phyloP scores from a whole-genome alignment of 345 rosid genomes.

The Diplotaxis tenuifolia region DNA sequence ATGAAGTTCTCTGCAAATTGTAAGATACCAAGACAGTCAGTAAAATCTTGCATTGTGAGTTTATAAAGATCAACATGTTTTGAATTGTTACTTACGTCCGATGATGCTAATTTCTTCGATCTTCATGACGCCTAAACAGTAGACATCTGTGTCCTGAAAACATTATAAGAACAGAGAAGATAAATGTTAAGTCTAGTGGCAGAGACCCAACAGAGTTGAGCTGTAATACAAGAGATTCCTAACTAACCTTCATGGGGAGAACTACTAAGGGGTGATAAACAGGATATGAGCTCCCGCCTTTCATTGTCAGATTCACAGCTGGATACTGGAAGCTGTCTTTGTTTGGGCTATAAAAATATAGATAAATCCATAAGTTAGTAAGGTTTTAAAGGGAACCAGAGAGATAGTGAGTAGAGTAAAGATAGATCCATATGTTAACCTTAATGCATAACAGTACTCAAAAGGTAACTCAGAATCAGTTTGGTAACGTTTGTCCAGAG shows the following conservation, averaged over 20 bases:
- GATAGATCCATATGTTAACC: too few relatives aligned
- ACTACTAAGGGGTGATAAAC: conserved; percentile 52
- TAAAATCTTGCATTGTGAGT: not conserved
- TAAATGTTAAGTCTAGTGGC: not conserved
- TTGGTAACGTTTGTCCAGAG: conserved; percentile 51
- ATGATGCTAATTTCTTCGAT: conserved; percentile 69
- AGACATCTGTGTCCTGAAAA: conserved; percentile 47
- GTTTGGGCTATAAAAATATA: conserved; percentile 39
- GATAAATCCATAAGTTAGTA: not conserved
- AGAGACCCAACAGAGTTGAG: not conserved
- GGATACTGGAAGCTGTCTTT: conserved; percentile 44
- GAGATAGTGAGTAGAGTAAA: conserved; percentile 3
- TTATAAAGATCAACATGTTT: not conserved
- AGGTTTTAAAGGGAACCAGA: not conserved
- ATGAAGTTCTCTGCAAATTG: conserved; percentile 72
- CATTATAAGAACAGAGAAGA: conserved; percentile 11
- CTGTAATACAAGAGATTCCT: not conserved
- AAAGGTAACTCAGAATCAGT: conserved; percentile 52
- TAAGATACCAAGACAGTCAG: not conserved
- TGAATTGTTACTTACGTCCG: conserved; percentile 68
- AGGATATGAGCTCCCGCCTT: conserved; percentile 61
- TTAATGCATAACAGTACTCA: conserved; percentile 70
- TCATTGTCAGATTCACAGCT: conserved; percentile 63
- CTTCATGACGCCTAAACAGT: conserved; percentile 72
- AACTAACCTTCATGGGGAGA: conserved; percentile 43